These are phyloP conservation scores for Colletotrichum sp. DNA, from an alignment of 2,329 filamentous ascomycete species.

Conservation along the genomic window DNA sequence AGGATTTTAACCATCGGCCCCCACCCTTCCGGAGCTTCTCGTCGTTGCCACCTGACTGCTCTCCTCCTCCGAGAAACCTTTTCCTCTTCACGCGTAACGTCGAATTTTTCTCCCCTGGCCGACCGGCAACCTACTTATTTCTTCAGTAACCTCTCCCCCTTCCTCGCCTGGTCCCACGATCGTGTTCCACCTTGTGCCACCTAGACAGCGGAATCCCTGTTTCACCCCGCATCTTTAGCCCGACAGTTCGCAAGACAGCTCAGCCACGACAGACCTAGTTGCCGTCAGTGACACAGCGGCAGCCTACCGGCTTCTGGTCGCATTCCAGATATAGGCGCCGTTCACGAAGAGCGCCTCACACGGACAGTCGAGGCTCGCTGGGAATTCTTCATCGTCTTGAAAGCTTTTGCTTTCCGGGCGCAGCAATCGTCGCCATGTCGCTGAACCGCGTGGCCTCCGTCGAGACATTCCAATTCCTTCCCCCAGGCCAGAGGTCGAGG, in stretches of 20 bases:
- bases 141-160: not conserved
- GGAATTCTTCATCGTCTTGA: not conserved
- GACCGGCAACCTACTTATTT: not conserved
- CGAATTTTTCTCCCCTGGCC: not conserved
- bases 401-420: not conserved
- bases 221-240: not conserved
- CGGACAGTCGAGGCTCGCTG: not conserved
- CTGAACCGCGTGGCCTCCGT: conserved; percentile 57
- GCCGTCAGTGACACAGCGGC: not conserved
- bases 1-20: not conserved
- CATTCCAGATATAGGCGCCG: not conserved
- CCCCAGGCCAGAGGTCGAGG: conserved; percentile 41
- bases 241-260: not conserved
- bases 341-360: not conserved
- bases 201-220: not conserved
- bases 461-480: conserved; percentile 53
- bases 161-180: not conserved
- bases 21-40: not conserved
- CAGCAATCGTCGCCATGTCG: conserved; percentile 45
- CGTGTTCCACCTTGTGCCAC: not conserved
- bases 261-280: not conserved
- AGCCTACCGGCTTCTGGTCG: not conserved
- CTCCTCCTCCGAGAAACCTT: not conserved
- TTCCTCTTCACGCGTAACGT: not conserved
- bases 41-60: conserved; percentile 5